These are phyloP conservation scores for Zangia roseola DNA, from an alignment of 768 basidiomycete species.

Conservation along the genomic window DNA sequence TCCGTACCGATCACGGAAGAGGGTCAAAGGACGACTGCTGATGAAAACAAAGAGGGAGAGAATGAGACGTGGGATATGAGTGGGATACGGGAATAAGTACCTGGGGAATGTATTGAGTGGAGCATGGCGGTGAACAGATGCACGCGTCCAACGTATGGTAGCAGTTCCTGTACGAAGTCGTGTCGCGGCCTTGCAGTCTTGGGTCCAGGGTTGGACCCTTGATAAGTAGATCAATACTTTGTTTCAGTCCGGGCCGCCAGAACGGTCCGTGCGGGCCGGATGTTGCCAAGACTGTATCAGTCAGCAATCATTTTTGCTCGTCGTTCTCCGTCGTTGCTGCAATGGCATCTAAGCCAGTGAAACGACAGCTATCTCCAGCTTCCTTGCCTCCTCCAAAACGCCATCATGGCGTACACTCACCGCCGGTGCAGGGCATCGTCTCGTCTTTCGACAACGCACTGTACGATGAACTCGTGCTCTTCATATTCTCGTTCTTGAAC, in stretches of 20 bases:
- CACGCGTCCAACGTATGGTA: too few relatives aligned
- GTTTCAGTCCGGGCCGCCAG: too few relatives aligned
- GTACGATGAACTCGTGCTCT: conserved; percentile 75
- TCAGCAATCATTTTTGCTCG: neutral
- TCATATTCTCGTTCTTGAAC: conserved; percentile 69
- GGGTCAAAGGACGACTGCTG: too few relatives aligned
- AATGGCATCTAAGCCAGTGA: conserved; percentile 40
- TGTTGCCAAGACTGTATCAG: conserved; percentile 5
- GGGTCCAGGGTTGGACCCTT: too few relatives aligned
- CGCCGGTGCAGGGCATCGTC: conserved; percentile 13
- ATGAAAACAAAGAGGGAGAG: neutral
- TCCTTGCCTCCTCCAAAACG: conserved; percentile 61
- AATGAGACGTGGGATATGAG: neutral
- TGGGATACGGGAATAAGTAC: neutral
- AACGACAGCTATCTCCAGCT: conserved; percentile 48
- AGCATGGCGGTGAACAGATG: too few relatives aligned
- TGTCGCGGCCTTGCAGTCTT: too few relatives aligned
- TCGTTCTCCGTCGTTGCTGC: neutral
- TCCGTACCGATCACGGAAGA: conserved; percentile 8
- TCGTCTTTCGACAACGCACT: conserved; percentile 54
- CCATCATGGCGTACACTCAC: conserved; percentile 31
- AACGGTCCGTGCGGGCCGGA: conserved; percentile 11
- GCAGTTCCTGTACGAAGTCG: too few relatives aligned
- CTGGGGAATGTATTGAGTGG: neutral
- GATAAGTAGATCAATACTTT: too few relatives aligned